Evolutionary conservation across 2,329 filamentous ascomycete species (phyloP), one percentile per base, ranked within the genome.

Genomic region (Beauveria medogensis): DNA sequence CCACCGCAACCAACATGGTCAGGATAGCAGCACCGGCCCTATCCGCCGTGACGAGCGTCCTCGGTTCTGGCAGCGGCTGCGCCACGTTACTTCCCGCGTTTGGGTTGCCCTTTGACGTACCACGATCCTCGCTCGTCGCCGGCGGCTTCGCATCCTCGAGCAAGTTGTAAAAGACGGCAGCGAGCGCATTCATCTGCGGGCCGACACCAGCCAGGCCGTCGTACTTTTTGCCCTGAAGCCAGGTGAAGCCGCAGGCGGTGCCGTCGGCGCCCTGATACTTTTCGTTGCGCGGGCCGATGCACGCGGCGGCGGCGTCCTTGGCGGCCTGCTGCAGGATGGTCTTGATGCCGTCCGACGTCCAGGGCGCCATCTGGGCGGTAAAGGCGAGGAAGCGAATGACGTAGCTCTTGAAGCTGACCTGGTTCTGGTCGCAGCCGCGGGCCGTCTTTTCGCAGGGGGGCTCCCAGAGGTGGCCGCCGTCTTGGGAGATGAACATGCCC

Each of bases 371-470:
- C 69, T 82, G 78, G 5, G 78, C 73, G 2, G 82, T 80, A n/a
- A 74, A 76, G 0, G 82, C 79, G 69, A 87, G 73, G 84, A 87
- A 92, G 48, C 89, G 85, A 24, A 83, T 74, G 24, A 91, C 77
- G 71, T 90, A 91, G 12, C 86, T 88, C 74, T 92, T 92, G 83
- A 91, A 92, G 52, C 81, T 85, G 67, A 82, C 81, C 74, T 91
- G 87, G 71, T 92, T 88, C 64, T 79, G 79, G 74, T 90, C 41
- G 28, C 51, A 47, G 59, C 75, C 73, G 62, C 72, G 72, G 9
- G 72, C 73, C 44, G 46, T 44, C 28, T 5, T 37, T 74, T 92
- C 89, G 75, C 89, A 92, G 28, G 82, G 81, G 63, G 79, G 78
- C 74, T 92, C 89, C 67, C 78, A 82, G 70, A 90, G 80, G 20